Evolutionary conservation across 1,284 basidiomycete genomes (phyloP), one percentile per base, ranked within the genome.

Genomic region (Mycena citricolor): DNA sequence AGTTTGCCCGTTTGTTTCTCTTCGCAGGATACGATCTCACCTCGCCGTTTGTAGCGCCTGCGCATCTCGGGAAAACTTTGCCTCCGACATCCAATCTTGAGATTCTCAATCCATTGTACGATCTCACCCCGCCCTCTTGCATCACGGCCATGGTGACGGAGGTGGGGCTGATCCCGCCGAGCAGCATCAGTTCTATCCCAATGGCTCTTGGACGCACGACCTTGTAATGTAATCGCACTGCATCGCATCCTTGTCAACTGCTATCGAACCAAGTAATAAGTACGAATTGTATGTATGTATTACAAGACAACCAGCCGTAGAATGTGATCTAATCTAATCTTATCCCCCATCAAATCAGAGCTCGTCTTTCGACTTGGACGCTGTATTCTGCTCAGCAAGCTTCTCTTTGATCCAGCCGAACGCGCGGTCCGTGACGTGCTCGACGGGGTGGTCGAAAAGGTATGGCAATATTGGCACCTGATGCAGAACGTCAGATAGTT

Each of bases 111-210:
- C 84, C 94, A 12, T 67, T 97, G 13, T 97, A 97, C 61, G 94
- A 97, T 64, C 74, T 97, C 30, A 94, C 94, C 1, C 90, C 94
- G 4, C 87, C 93, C 1, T 78, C 79, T 17, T 86, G 83, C 59
- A 91, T 97, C 54, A 95, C 94, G 1, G 93, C 89, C n/a, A 90
- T 97, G 19, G 93, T 95, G 47, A 95, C 94, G 5, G 94, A 97
- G 68, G 91, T 93, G 34, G 92, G 92, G 4, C 75, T 94, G 44
- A 93, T 95, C 54, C 92, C 92, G 4, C 90, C 92, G 1, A 90
- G 80, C 55, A 86, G 85, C 51, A 86, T 89, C 51, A 84, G 83
- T 57, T 87, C 86, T 22, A 86, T 90, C 61, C 84, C 86, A 17
- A 69, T 85, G 40, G 85, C 86, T 2, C 68, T 89, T 21, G 86